A percentile compares a stretch with the other conserved stretches of the same genome.
These are phyloP conservation scores for Auriculariales sp. DNA, from an alignment of 768 basidiomycete genomes.

Conservation along the genomic window DNA sequence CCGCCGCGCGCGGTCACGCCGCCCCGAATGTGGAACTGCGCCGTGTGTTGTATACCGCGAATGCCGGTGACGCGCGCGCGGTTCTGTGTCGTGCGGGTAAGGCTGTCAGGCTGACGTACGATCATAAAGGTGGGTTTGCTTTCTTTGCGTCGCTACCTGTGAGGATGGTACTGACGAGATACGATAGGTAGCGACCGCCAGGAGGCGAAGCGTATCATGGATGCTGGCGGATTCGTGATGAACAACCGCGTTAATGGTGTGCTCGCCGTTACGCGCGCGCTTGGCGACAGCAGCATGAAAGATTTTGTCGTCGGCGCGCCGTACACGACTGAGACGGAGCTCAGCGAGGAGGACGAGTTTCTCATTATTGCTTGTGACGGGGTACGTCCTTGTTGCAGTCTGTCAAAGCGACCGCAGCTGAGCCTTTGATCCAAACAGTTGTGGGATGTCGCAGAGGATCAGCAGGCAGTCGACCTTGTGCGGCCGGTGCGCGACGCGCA, in stretches of 20 bases:
- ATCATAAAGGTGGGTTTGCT: slow-evolving; percentile 99
- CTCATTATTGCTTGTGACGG: slow-evolving; percentile 95
- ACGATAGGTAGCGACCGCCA: slow-evolving; percentile 92
- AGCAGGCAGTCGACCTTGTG: slow-evolving; percentile 78
- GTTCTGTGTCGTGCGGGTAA: slow-evolving; percentile 85
- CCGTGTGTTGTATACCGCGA: slow-evolving; percentile 85
- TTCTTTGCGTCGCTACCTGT: no score
- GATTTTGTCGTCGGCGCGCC: slow-evolving; percentile 97
- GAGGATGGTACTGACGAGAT: no score
- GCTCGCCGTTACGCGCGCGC: slow-evolving; percentile 84
- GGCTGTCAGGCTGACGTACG: slow-evolving; percentile 89
- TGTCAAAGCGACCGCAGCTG: not conserved
- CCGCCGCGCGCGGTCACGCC: slow-evolving; percentile 13
- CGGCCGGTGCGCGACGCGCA: slow-evolving; percentile 63
- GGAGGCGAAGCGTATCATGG: slow-evolving; percentile 93
- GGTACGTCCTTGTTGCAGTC: slow-evolving; percentile 49
- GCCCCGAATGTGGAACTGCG: slow-evolving; percentile 28
- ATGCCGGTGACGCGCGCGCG: slow-evolving; percentile 91
- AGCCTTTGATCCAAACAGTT: slow-evolving; percentile 59
- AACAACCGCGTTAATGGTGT: slow-evolving; percentile 98
- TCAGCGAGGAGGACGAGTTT: slow-evolving; percentile 87
- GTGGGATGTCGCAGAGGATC: slow-evolving; percentile 92
- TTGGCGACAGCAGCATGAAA: slow-evolving; percentile 98
- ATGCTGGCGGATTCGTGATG: slow-evolving; percentile 97
- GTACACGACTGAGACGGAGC: slow-evolving; percentile 93